Conservation (phyloP, 2,329 filamentous ascomycete species). For the Fusarium sp. region DNA sequence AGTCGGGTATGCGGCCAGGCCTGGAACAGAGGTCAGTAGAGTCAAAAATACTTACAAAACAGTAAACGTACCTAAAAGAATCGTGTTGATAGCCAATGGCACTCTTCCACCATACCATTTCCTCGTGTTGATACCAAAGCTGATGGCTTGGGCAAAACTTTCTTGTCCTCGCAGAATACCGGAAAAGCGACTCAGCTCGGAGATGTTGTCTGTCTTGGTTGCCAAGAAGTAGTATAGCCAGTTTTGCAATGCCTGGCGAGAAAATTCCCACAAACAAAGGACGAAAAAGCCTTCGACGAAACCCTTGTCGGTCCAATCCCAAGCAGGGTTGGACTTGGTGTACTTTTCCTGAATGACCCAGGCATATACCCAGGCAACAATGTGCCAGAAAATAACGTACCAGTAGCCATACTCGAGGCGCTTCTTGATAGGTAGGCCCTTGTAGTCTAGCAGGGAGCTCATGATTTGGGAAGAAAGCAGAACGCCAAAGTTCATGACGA, state of each 20-base stretch:
- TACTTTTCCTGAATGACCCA: slow-evolving; percentile 69
- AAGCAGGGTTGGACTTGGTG: slow-evolving; percentile 57
- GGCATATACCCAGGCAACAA: slow-evolving; percentile 66
- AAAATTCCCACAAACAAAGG: slow-evolving; percentile 64
- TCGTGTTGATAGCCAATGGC: slow-evolving; percentile 58
- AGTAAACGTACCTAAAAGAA: slow-evolving; percentile 55
- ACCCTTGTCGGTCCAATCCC: slow-evolving; percentile 60
- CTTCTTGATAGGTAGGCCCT: slow-evolving; percentile 37
- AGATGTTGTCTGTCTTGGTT: slow-evolving; percentile 70
- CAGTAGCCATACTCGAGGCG: slow-evolving; percentile 62
- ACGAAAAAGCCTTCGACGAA: slow-evolving; percentile 65
- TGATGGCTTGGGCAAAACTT: slow-evolving; percentile 59
- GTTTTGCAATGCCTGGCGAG: slow-evolving; percentile 68
- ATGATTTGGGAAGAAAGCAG: slow-evolving; percentile 20
- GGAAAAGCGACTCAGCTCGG: slow-evolving; percentile 62
- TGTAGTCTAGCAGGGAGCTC: slow-evolving; percentile 20
- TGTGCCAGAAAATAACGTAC: slow-evolving; percentile 61
- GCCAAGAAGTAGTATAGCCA: slow-evolving; percentile 71
- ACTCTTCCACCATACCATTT: slow-evolving; percentile 58
- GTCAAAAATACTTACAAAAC: background rate
- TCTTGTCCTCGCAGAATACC: slow-evolving; percentile 60
- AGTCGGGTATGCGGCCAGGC: slow-evolving; percentile 4
- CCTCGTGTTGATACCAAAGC: slow-evolving; percentile 58
- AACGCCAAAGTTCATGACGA: slow-evolving; percentile 20
- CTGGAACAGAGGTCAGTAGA: background rate